Evolutionary conservation across 345 rosid species (phyloP).

Genomic region (Eutrema japonicum): DNA sequence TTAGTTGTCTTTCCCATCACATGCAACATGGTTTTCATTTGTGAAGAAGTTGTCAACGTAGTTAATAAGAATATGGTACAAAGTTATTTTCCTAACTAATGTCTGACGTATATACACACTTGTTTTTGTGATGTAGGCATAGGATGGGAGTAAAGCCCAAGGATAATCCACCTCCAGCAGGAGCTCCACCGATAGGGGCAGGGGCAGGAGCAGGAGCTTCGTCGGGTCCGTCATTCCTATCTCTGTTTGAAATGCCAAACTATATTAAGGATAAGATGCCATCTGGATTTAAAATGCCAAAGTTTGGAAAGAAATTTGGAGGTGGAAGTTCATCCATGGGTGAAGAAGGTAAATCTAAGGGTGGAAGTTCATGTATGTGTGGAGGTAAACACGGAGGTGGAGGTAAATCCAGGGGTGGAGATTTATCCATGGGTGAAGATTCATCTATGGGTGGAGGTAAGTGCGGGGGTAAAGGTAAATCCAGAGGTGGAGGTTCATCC

Average conservation of each 20-base stretch:
- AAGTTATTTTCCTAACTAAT: not conserved
- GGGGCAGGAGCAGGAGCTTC: not conserved
- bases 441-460: not conserved
- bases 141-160: conserved; percentile 27
- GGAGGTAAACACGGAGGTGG: not conserved
- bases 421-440: not conserved
- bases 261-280: not conserved
- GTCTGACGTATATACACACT: not conserved
- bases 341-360: not conserved
- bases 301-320: not conserved
- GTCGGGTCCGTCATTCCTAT: not conserved
- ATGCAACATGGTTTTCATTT: not conserved
- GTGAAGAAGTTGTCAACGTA: not conserved
- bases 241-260: not conserved
- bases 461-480: not conserved
- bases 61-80: not conserved
- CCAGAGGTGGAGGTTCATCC: not conserved
- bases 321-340: not conserved
- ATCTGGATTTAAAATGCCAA: not conserved
- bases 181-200: conserved; percentile 26
- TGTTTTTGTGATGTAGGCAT: conserved; percentile 31
- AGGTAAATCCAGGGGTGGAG: not conserved
- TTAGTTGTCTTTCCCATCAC: not conserved
- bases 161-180: conserved; percentile 32
- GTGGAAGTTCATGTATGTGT: not conserved